Conservation (phyloP, 2,329 filamentous ascomycete species). For the Elsinoe fawcettii region DNA sequence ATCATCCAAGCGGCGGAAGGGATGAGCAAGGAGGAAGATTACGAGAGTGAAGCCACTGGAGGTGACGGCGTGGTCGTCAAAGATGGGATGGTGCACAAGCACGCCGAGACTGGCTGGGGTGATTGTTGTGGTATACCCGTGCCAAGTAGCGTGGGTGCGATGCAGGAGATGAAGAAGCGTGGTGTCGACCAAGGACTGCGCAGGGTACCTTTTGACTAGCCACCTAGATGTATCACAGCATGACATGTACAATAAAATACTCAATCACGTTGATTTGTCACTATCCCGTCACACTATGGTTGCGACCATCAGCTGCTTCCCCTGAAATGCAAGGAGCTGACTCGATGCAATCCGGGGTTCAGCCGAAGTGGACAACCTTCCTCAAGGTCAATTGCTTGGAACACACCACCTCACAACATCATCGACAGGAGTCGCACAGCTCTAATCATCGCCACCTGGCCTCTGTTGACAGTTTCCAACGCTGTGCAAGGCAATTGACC, state of each 20-base stretch:
- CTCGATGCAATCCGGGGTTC: conserved; percentile 6
- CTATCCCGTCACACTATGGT: too few relatives aligned
- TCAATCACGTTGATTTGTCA: too few relatives aligned
- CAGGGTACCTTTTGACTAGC: conserved; percentile 72
- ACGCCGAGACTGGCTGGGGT: conserved; percentile 59
- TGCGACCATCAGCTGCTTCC: background rate
- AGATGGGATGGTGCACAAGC: conserved; percentile 58
- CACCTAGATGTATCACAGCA: background rate
- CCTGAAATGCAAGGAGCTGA: conserved; percentile 10
- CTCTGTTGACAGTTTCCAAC: background rate
- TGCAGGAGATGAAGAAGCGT: conserved; percentile 76
- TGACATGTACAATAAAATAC: background rate
- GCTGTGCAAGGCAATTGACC: background rate
- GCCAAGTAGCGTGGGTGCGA: conserved; percentile 84
- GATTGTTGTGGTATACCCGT: conserved; percentile 98
- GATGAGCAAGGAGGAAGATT: conserved; percentile 63
- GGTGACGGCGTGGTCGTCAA: conserved; percentile 57
- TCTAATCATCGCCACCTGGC: background rate
- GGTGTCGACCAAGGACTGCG: conserved; percentile 56
- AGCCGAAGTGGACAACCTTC: conserved; percentile 14
- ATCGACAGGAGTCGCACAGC: background rate
- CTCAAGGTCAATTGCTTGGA: background rate
- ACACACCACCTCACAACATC: background rate
- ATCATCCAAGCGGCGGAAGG: conserved; percentile 70
- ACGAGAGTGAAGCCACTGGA: conserved; percentile 41